Base-by-base conservation (phyloP, 306 rosid genomes). In the Fragaria iinumae region DNA sequence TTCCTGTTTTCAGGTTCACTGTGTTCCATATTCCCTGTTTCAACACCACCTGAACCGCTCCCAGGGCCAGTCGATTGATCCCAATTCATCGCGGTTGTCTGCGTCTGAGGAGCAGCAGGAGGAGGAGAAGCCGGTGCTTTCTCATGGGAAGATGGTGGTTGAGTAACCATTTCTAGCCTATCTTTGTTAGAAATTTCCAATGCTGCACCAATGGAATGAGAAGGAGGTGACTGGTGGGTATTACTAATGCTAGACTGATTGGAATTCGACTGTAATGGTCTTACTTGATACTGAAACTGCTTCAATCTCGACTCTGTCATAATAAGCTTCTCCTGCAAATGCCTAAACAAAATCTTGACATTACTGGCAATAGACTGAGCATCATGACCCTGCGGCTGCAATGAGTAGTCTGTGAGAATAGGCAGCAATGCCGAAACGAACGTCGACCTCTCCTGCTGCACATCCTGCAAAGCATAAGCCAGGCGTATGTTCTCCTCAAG, bases 401-500 rank as follows among this genome's bases (percentile, higher is more conserved):
- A 78, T 10, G 99, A 87, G 88, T 95, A 92, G 79, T 95, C 98
- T 44, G 91, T 89, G 56, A 95, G 93, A 86, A 95, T 95, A 72
- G 99, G 97, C 85, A 95, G 85, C 87, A 95, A 85, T 75, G 90
- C 91, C 56, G 96, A 89, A 81, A 96, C 84, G 79, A 92, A 96
- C 34, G 92, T 92, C 55, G 97, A 79, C 79, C 97, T 87, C 89
- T 96, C 99, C 80, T 92, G 98, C 76, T 92, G 98, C 52, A 96
- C 93, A 80, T 96, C 98, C 96, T 71, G 76, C 69, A 77, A 73
- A 17, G 86, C 88, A 77, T 92, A 92, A 13, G 93, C 84, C 29
- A 92, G 98, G 49, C 96, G 97, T 78, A 96, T 92, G 76, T 96
- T 96, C 87, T 96, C 99, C 84, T 96, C 99, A 45, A 96, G 89